phyloP scores from a whole-genome alignment of 2,329 filamentous ascomycete genomes.

The Phaeoacremonium minimum region DNA sequence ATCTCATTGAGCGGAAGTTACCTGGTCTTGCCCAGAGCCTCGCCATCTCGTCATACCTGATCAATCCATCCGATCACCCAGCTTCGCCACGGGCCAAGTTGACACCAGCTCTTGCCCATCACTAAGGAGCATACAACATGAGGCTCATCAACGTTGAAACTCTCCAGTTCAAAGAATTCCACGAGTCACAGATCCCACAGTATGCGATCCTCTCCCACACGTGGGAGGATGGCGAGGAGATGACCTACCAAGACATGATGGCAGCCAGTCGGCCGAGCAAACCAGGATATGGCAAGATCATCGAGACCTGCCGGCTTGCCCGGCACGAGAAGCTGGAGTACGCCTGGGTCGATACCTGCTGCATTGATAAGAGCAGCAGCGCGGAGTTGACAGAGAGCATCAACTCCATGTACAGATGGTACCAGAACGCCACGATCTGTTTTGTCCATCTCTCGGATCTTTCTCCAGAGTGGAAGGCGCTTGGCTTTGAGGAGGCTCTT shows the following conservation, averaged over 20 bases:
- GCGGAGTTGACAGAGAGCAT: conserved; percentile 6
- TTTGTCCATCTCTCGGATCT: conserved; percentile 5
- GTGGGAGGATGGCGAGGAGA: conserved; percentile 19
- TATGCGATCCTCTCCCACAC: conserved; percentile 36
- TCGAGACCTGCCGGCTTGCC: background rate
- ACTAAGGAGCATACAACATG: too few species aligned
- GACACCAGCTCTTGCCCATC: too few species aligned
- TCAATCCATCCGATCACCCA: too few species aligned
- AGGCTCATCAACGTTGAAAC: conserved; percentile 29
- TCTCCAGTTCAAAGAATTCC: conserved; percentile 24
- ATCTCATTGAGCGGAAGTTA: too few species aligned
- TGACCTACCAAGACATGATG: background rate
- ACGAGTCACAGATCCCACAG: conserved; percentile 14
- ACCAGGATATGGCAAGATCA: background rate
- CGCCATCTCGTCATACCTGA: too few species aligned
- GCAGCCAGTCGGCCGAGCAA: background rate
- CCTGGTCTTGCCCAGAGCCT: too few species aligned
- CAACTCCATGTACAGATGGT: conserved; percentile 9
- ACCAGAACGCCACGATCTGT: conserved; percentile 3
- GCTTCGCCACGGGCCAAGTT: too few species aligned
- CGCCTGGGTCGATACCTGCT: conserved; percentile 9
- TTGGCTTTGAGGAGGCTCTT: background rate
- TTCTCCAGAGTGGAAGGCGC: background rate
- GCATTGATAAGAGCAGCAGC: conserved; percentile 7
- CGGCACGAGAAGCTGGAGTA: conserved; percentile 1